Conservation (phyloP, 208 protist species). For the Porcisia hertigi region DNA sequence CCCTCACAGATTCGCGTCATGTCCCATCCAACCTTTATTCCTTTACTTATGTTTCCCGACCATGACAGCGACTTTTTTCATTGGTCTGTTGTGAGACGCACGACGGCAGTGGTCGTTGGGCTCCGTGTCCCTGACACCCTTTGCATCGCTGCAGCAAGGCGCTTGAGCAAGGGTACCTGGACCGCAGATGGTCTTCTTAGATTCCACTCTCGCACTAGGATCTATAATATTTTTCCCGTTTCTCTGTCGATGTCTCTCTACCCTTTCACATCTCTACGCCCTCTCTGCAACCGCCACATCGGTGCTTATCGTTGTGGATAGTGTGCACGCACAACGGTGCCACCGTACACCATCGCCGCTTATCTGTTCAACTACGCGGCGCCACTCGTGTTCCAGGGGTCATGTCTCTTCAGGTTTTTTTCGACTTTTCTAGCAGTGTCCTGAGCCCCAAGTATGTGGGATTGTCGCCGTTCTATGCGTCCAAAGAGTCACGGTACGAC, state of each 20-base stretch:
- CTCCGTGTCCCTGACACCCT: neutral
- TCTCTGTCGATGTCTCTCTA: neutral
- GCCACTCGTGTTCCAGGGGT: neutral
- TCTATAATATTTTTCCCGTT: neutral
- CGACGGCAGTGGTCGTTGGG: neutral
- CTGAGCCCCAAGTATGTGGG: conserved; percentile 75
- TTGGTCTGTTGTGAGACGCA: neutral
- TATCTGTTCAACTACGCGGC: neutral
- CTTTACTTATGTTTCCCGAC: too few relatives aligned
- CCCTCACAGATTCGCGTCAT: neutral
- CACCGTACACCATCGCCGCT: neutral
- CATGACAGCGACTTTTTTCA: neutral
- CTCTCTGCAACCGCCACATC: neutral
- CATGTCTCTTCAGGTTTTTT: conserved; percentile 62
- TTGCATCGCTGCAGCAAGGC: neutral
- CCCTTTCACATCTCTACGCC: neutral
- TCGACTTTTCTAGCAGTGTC: conserved; percentile 74
- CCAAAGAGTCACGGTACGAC: conserved; percentile 38
- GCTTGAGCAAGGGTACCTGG: neutral
- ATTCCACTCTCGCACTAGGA: neutral
- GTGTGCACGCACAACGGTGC: neutral
- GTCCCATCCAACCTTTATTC: neutral
- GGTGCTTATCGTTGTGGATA: neutral
- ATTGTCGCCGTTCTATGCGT: conserved; percentile 55
- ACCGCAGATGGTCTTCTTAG: neutral